Base-by-base conservation (phyloP, 495 filamentous ascomycete genomes). In the Beverwykella pulmonaria region DNA sequence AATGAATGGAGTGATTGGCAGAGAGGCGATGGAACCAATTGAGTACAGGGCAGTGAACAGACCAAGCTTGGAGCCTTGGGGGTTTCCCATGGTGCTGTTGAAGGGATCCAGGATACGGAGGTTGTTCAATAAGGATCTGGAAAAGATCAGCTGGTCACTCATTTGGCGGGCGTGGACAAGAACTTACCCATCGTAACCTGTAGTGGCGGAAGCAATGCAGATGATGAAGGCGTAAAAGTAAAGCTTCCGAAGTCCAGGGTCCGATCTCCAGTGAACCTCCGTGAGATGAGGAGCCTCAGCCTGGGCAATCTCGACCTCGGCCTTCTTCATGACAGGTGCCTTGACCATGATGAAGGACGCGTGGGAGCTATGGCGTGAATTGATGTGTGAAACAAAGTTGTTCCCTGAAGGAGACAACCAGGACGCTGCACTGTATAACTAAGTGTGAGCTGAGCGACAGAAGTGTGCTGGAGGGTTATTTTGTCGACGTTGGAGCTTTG, bases 191-290 rank as follows among this genome's bases (percentile, higher is more conserved):
- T 90, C 87, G 74, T 89, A 90, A 57, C 87, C 87, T 30, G 83
- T 85, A 20, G 84, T 88, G 36, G 84, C 84, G 48, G 86, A 88
- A 4, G 84, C 85, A 64, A 88, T 73, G 74, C 84, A 86, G 53
- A 88, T 77, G 30, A 88, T 76, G 53, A 78, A 71, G 50, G 79
- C 77, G 72, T 79, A 80, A 32, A 78, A 80, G 64, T 88, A 88
- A 27, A 88, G 80, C 71, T 81, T 84, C 53, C 85, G 75, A 26
- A 88, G 77, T 66, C 85, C 83, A 4, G 85, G 83, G 49, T 87
- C 83, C 64, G 74, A 81, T 32, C 70, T 83, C 86, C 86, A 88
- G 61, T 80, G 80, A 46, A 88, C 86, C 41, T 80, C 74, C 67
- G 85, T 81, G 64, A 89, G 85, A 48, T 80, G 75, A 19, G 84